Percentiles rank a stretch among this genome's conserved stretches.
Conservation (phyloP, 164 flowering plant genomes). For the Akebia trifoliata region DNA sequence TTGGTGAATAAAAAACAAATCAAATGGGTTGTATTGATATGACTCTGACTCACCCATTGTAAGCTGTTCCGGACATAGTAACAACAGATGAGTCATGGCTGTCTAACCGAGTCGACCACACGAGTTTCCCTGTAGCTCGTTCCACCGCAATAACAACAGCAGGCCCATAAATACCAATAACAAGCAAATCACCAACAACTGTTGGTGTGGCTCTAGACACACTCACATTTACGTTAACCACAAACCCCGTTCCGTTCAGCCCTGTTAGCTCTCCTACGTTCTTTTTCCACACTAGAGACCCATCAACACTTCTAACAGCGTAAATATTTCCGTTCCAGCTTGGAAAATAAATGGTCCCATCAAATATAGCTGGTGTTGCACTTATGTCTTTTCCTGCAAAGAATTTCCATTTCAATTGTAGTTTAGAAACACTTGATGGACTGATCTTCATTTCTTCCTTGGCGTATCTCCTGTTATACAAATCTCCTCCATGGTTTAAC, state of each 20-base stretch:
- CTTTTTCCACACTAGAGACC: constrained; percentile 37
- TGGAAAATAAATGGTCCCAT: constrained; percentile 39
- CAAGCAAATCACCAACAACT: constrained; percentile 30
- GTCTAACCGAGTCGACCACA: constrained; percentile 32
- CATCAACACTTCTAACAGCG: constrained; percentile 35
- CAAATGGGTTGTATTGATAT: no score
- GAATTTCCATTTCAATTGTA: constrained; percentile 40
- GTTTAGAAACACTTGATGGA: constrained; percentile 14
- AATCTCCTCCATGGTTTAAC: constrained; percentile 45
- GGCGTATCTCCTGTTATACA: constrained; percentile 33
- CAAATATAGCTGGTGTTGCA: constrained; percentile 43
- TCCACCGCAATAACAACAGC: constrained; percentile 38
- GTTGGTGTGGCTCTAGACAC: constrained; percentile 40
- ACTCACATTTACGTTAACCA: constrained; percentile 22
- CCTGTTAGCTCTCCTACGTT: constrained; percentile 33
- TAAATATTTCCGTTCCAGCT: constrained; percentile 48
- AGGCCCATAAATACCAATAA: constrained; percentile 45
- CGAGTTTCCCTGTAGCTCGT: constrained; percentile 26
- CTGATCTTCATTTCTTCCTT: constrained; percentile 23
- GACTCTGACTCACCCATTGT: constrained; percentile 29
- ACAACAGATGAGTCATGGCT: constrained; percentile 14
- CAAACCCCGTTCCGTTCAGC: constrained; percentile 16
- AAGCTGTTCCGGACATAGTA: constrained; percentile 37
- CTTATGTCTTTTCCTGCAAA: constrained; percentile 39
- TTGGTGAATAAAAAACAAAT: no score